Base-by-base conservation (phyloP, 805 yeast species). In the Saturnispora zaruensis region DNA sequence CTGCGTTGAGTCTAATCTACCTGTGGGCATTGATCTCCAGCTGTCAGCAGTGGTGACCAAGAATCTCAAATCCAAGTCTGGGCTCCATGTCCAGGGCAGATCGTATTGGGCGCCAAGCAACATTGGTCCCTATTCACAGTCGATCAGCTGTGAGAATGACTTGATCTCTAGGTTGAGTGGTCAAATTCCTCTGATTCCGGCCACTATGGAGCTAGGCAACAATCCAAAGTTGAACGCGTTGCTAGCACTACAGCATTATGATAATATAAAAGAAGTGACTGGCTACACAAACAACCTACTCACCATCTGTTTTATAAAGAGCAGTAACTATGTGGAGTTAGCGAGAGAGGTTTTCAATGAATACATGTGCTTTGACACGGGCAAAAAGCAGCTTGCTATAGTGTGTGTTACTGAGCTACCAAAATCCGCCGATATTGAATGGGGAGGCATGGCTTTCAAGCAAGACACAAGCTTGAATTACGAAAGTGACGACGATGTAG, bases 81-180 rank as follows among this genome's bases (percentile, higher is more conserved):
- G 98, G 0, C 69, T 91, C 14, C 98, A 93, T 60, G 88, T 93
- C 7, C 91, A 93, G 58, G 89, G 97, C 1, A 74, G 90, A 52
- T 89, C 97, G 38, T 90, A 86, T 63, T 93, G 99, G 99, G 98
- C 97, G 0, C 99, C 99, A 0, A 91, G 96, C 34, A 93, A 93
- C 57, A 93, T 93, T 43, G 99, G 99, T 0, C 99, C 99, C 0
- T 93, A 93, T 62, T 91, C 99, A 0, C 99, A 93, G 65, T 77
- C 90, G 0, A 78, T 81, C 9, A 65, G 75, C 4, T 81, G 79
- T 54, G 64, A 59, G 13, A 61, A 61, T 18, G 77, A 79, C 50
- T 66, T 73, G 25, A 65, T 80, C 6, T 81, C 84, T 2, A 71
- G 74, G 34, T 63, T 90, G 11, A 87, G 97, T 46, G 99, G 99